A percentile compares a stretch with the other conserved stretches of the same genome.
Evolutionary conservation across 2,329 filamentous ascomycete species (phyloP).

Genomic region (Xylaria hypoxylon): DNA sequence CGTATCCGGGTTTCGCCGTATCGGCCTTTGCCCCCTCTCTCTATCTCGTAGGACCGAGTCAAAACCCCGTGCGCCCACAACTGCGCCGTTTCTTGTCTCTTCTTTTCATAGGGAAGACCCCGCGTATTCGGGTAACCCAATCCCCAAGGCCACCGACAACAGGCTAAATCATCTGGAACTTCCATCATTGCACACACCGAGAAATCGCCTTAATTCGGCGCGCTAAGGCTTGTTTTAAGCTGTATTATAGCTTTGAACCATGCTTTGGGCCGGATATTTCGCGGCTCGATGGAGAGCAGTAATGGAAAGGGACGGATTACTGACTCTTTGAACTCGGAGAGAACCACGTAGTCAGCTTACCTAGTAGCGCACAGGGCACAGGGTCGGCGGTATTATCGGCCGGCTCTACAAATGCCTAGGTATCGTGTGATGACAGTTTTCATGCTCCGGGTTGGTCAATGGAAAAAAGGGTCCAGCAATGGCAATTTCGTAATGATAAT

Average conservation of each 20-base stretch:
- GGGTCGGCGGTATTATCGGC: constrained; percentile 12
- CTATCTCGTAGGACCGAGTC: neutral
- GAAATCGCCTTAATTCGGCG: neutral
- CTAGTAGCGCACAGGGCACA: neutral
- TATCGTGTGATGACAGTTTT: neutral
- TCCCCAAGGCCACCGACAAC: neutral
- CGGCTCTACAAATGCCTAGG: neutral
- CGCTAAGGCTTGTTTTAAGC: neutral
- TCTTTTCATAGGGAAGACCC: neutral
- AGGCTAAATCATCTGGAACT: constrained; percentile 2
- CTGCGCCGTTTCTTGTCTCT: constrained; percentile 4
- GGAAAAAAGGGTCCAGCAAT: constrained; percentile 12
- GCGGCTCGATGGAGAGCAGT: neutral
- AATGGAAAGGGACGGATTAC: neutral
- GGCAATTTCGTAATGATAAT: constrained; percentile 22
- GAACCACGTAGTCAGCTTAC: constrained; percentile 25
- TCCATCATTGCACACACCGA: neutral
- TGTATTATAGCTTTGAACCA: neutral
- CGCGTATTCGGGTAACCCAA: constrained; percentile 8
- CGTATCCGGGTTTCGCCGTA: constrained; percentile 35
- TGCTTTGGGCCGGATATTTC: neutral
- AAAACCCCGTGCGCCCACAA: constrained; percentile 5
- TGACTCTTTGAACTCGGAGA: neutral
- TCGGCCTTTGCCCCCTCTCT: constrained; percentile 32
- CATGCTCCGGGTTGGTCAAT: neutral